Conservation (phyloP, 805 yeast genomes). For the Teunomyces panamensis region DNA sequence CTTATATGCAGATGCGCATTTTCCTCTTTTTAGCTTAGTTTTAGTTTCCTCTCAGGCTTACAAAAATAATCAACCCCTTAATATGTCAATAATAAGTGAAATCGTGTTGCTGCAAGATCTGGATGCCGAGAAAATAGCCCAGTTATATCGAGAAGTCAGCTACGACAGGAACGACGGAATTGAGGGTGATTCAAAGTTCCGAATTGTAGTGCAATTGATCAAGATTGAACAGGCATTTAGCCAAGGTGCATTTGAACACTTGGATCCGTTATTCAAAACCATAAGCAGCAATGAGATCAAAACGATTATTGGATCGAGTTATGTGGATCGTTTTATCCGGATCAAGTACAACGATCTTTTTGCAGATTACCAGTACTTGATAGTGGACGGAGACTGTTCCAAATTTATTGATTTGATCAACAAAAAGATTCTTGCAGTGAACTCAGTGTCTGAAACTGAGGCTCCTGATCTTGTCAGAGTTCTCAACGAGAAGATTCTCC, state of each 20-base stretch:
- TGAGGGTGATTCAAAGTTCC: background rate
- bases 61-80: background rate
- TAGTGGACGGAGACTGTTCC: slow-evolving; percentile 9
- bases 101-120: background rate
- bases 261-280: background rate
- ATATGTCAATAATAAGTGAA: background rate
- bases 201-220: slow-evolving; percentile 1
- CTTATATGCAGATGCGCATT: background rate
- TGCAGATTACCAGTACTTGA: slow-evolving; percentile 30
- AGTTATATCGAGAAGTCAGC: background rate
- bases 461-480: slow-evolving; percentile 6
- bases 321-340: slow-evolving; percentile 12
- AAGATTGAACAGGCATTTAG: background rate
- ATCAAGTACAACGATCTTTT: slow-evolving; percentile 31
- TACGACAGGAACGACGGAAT: background rate
- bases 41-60: background rate
- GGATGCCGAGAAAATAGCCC: background rate
- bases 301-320: background rate
- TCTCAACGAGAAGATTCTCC: slow-evolving; percentile 27
- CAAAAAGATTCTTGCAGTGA: slow-evolving; percentile 26
- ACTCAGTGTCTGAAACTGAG: slow-evolving; percentile 8
- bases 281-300: background rate
- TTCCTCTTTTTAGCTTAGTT: background rate
- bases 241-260: background rate
- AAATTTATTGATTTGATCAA: slow-evolving; percentile 24